A percentile compares a stretch with the other conserved stretches of the same genome.
Evolutionary conservation across 331 rosid genomes (phyloP).

Genomic region (Pyrus hybrid): DNA sequence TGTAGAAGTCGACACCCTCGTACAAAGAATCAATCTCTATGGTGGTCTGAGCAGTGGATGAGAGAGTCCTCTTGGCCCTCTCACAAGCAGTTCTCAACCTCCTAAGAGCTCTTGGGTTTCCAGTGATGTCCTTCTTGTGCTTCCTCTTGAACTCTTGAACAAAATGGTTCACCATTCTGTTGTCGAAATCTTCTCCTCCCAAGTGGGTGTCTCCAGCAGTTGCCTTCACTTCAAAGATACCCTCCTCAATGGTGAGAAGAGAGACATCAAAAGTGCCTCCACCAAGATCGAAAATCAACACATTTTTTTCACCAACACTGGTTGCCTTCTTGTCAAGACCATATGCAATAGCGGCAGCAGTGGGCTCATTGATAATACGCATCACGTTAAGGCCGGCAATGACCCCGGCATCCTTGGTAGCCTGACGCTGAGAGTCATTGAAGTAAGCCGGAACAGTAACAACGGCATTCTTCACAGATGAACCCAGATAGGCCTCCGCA

Average conservation of each 20-base stretch:
- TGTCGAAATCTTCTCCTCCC: constrained; percentile 78
- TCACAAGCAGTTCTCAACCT: constrained; percentile 69
- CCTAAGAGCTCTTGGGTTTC: constrained; percentile 66
- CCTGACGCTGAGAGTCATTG: constrained; percentile 72
- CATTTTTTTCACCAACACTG: constrained; percentile 66
- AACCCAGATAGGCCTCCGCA: constrained; percentile 70
- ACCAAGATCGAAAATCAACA: constrained; percentile 62
- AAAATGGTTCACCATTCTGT: constrained; percentile 74
- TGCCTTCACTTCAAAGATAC: constrained; percentile 70
- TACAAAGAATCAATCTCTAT: constrained; percentile 69
- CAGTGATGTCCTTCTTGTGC: constrained; percentile 61
- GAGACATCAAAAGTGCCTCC: constrained; percentile 83
- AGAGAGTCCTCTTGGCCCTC: constrained; percentile 81
- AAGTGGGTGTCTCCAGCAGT: constrained; percentile 80
- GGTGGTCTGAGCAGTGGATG: constrained; percentile 76
- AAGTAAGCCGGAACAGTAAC: constrained; percentile 78
- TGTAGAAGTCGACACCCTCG: constrained; percentile 67
- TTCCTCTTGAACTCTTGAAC: constrained; percentile 80
- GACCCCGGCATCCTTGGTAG: constrained; percentile 71
- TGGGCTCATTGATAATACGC: constrained; percentile 68
- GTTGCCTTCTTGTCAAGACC: constrained; percentile 78
- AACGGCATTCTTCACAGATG: constrained; percentile 52
- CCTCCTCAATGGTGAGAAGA: constrained; percentile 71
- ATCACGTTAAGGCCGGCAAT: constrained; percentile 64
- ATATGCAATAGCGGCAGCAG: constrained; percentile 72